A percentile compares a stretch with the other conserved stretches of the same genome.
Evolutionary conservation across 2,329 filamentous ascomycete species (phyloP).

Genomic region (Trichoderma arundinaceum): DNA sequence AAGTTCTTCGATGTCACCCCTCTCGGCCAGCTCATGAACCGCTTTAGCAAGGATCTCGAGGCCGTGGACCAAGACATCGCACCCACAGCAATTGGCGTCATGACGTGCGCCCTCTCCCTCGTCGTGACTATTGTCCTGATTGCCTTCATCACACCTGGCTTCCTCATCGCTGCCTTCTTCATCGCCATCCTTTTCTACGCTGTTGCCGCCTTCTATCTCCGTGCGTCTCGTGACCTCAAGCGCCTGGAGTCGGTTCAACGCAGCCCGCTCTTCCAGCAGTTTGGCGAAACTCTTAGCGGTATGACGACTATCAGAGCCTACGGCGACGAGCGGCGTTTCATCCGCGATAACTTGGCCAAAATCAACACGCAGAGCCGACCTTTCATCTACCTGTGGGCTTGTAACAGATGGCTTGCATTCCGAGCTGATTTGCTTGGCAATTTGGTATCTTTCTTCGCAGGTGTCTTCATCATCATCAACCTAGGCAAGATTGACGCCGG

Average conservation of each 20-base stretch:
- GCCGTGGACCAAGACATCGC: constrained; percentile 95
- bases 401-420: constrained; percentile 95
- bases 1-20: constrained; percentile 98
- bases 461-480: constrained; percentile 85
- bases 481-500: constrained; percentile 86
- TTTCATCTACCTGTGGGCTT: constrained; percentile 95
- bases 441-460: constrained; percentile 90
- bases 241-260: constrained; percentile 91
- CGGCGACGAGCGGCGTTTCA: constrained; percentile 90
- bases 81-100: constrained; percentile 80
- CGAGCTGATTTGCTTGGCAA: constrained; percentile 90
- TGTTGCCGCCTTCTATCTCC: constrained; percentile 86
- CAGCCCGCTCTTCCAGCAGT: constrained; percentile 96
- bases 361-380: constrained; percentile 92
- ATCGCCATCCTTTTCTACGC: constrained; percentile 83
- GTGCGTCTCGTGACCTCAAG: constrained; percentile 93
- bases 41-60: constrained; percentile 97
- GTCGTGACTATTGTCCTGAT: constrained; percentile 88
- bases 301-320: constrained; percentile 98
- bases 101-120: constrained; percentile 69
- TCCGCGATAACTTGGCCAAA: constrained; percentile 84
- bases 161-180: constrained; percentile 84
- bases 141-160: constrained; percentile 84
- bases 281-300: constrained; percentile 91
- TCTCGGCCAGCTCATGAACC: constrained; percentile 94